These are phyloP conservation scores for Chaetomium sp. DNA, from an alignment of 2,329 filamentous ascomycete genomes.

Conservation along the genomic window DNA sequence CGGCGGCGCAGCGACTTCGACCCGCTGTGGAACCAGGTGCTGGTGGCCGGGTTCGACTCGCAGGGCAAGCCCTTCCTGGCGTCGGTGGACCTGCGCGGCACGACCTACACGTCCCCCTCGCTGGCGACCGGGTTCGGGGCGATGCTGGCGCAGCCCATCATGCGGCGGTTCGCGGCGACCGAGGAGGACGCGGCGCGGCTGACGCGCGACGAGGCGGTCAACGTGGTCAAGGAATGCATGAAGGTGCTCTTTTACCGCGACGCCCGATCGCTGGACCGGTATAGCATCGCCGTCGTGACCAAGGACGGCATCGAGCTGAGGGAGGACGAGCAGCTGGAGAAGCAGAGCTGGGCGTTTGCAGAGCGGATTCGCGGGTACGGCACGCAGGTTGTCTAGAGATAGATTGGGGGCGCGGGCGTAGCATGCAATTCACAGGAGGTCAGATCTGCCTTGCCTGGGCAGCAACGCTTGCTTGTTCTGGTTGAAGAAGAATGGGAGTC, in stretches of 20 bases:
- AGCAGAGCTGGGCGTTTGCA: conserved; percentile 97
- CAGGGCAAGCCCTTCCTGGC: conserved; percentile 84
- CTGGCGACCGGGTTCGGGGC: conserved; percentile 93
- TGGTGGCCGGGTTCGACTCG: conserved; percentile 86
- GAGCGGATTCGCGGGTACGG: conserved; percentile 94
- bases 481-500: background rate
- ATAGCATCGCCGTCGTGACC: conserved; percentile 87
- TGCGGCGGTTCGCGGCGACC: conserved; percentile 81
- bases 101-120: conserved; percentile 83
- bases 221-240: conserved; percentile 88
- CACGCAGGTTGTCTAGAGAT: conserved; percentile 67
- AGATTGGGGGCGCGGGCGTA: background rate
- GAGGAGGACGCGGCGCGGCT: conserved; percentile 75
- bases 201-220: conserved; percentile 75
- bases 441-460: background rate
- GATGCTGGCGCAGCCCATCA: conserved; percentile 88
- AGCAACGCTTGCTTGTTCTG: background rate
- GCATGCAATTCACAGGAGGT: background rate
- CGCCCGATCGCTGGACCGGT: conserved; percentile 86
- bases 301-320: conserved; percentile 85
- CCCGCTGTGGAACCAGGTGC: conserved; percentile 93
- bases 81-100: conserved; percentile 87
- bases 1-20: conserved; percentile 93
- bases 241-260: conserved; percentile 98
- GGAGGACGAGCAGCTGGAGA: conserved; percentile 84